phyloP scores from a whole-genome alignment of 208 protist species.

The Wallacemonas sp. region DNA sequence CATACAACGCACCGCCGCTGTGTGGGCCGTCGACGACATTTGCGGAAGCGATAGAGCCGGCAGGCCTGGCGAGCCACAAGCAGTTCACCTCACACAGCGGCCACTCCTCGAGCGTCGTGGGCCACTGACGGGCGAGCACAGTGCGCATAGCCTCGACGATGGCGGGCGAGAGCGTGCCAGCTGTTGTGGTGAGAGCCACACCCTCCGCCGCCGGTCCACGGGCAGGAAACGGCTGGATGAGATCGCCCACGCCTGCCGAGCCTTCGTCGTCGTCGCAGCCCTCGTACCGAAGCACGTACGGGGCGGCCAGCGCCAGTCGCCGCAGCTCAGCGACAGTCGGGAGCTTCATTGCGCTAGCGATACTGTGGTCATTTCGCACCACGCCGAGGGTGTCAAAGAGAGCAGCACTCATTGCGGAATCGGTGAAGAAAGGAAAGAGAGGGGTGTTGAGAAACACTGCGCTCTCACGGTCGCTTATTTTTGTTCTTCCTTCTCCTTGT shows the following conservation, averaged over 20 bases:
- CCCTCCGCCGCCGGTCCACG: neutral
- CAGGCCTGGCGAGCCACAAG: slow-evolving; percentile 10
- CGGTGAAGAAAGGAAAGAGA: neutral
- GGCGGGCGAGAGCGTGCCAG: neutral
- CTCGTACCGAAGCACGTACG: slow-evolving; percentile 16
- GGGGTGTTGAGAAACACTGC: slow-evolving; percentile 2
- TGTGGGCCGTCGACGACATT: neutral
- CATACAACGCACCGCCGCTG: neutral
- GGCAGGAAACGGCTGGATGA: too few relatives aligned
- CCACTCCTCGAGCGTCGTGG: slow-evolving; percentile 27
- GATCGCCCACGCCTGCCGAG: neutral
- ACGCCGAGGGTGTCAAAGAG: slow-evolving; percentile 13
- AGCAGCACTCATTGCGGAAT: neutral
- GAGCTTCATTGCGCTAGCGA: slow-evolving; percentile 9
- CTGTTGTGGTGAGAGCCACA: neutral
- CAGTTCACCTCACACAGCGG: slow-evolving; percentile 39
- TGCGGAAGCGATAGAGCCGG: too few relatives aligned
- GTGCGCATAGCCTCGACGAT: neutral
- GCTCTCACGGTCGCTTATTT: neutral
- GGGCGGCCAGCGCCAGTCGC: slow-evolving; percentile 3
- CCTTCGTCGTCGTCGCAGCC: neutral
- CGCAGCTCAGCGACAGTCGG: slow-evolving; percentile 12
- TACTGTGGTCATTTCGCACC: slow-evolving; percentile 13
- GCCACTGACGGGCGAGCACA: slow-evolving; percentile 19
- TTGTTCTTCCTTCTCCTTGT: neutral